A percentile compares a stretch with the other conserved stretches of the same genome.
Evolutionary conservation across 2,329 filamentous ascomycete genomes (phyloP).

Genomic region (Cryphonectria japonica): DNA sequence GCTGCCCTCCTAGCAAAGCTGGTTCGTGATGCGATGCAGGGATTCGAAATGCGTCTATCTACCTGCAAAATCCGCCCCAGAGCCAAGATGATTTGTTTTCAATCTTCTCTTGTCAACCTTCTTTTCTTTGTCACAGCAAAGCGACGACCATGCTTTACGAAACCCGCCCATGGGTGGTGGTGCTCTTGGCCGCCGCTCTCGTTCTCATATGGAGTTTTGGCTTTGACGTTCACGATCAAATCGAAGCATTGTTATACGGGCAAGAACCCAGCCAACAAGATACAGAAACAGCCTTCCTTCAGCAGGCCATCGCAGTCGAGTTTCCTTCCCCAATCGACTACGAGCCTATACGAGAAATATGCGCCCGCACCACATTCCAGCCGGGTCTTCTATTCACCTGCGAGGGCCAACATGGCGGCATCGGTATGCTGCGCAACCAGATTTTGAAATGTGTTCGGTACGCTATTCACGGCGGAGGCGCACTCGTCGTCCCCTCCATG

Average conservation of each 20-base stretch:
- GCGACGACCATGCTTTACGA: conserved; percentile 24
- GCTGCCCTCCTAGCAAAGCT: background rate
- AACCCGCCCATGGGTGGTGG: conserved; percentile 25
- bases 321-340: conserved; percentile 42
- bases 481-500: conserved; percentile 43
- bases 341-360: conserved; percentile 39
- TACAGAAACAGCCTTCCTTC: conserved; percentile 33
- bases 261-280: conserved; percentile 20
- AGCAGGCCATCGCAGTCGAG: conserved; percentile 38
- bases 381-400: conserved; percentile 44
- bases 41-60: background rate
- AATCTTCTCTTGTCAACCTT: background rate
- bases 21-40: background rate
- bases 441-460: conserved; percentile 47
- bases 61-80: background rate
- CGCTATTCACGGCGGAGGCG: conserved; percentile 43
- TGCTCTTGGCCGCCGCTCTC: conserved; percentile 24
- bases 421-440: conserved; percentile 46
- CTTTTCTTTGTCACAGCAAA: background rate
- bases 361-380: conserved; percentile 39
- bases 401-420: conserved; percentile 44
- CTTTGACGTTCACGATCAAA: conserved; percentile 25
- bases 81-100: background rate
- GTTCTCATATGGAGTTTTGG: conserved; percentile 27
- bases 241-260: conserved; percentile 24